Evolutionary conservation across 495 filamentous ascomycete species (phyloP).

Genomic region (Penicillium manginii): DNA sequence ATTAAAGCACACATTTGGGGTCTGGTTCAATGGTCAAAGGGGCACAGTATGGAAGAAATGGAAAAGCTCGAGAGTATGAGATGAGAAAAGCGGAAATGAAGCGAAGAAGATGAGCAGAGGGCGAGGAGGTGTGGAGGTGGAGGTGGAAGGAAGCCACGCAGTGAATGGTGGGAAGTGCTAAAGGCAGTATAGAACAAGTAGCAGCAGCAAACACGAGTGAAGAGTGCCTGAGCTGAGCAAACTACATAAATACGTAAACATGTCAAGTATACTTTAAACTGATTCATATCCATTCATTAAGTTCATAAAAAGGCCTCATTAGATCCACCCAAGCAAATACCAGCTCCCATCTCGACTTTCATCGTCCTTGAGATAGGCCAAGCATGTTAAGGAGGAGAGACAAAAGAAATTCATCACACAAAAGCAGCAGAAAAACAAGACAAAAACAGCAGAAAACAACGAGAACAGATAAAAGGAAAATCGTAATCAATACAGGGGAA

Average conservation of each 20-base stretch:
- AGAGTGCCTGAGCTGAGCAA: too few species aligned
- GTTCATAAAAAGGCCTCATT: constrained; percentile 15
- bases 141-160: too few species aligned
- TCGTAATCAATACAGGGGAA: constrained; percentile 48
- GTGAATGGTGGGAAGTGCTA: too few species aligned
- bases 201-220: too few species aligned
- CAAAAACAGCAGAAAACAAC: constrained; percentile 15
- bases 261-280: not conserved
- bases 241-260: not conserved
- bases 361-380: constrained; percentile 6
- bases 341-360: not conserved
- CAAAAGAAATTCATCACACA: constrained; percentile 34
- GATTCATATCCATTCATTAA: constrained; percentile 22
- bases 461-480: constrained; percentile 27
- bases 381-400: constrained; percentile 22
- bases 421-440: constrained; percentile 3
- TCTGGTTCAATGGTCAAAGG: too few species aligned
- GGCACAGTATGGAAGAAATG: not conserved
- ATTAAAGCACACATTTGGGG: too few species aligned
- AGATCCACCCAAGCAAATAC: not conserved
- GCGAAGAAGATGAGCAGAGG: not conserved
- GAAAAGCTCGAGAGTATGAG: not conserved
- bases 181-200: too few species aligned
- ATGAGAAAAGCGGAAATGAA: not conserved
- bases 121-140: not conserved